Conservation (phyloP, 345 rosid species). For the Citrus glauca region DNA sequence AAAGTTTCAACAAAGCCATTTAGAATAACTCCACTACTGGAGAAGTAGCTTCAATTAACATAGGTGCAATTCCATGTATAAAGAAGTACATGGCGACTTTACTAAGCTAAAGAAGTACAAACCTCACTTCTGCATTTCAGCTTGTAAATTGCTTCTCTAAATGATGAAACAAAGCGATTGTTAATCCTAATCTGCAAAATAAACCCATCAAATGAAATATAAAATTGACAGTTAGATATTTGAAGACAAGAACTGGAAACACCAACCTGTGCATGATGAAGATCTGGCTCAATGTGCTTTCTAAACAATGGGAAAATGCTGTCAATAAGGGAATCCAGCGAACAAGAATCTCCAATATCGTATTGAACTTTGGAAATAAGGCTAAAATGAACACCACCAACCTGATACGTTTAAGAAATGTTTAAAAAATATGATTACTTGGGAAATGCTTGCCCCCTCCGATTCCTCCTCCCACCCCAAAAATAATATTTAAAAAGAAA, state of each 20-base stretch:
- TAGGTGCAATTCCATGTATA: not conserved
- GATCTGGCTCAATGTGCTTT: slow-evolving; percentile 98
- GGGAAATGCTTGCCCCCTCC: not conserved
- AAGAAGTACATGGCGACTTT: not conserved
- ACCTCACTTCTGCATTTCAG: slow-evolving; percentile 97
- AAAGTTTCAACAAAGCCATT: not conserved
- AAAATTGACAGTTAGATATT: slow-evolving; percentile 12
- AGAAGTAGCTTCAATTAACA: not conserved
- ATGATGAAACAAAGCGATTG: slow-evolving; percentile 96
- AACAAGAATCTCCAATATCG: slow-evolving; percentile 95
- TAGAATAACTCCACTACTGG: not conserved
- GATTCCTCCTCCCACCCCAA: not conserved
- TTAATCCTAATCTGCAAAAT: slow-evolving; percentile 92
- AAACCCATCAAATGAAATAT: slow-evolving; percentile 25
- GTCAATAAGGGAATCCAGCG: slow-evolving; percentile 90
- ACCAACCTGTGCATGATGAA: slow-evolving; percentile 98
- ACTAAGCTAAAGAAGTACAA: slow-evolving; percentile 25
- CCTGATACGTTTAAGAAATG: slow-evolving; percentile 41
- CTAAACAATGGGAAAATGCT: slow-evolving; percentile 97
- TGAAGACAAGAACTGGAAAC: slow-evolving; percentile 8
- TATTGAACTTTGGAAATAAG: slow-evolving; percentile 96
- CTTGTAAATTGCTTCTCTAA: slow-evolving; percentile 98
- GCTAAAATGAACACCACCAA: slow-evolving; percentile 99
- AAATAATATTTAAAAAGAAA: too few relatives aligned
- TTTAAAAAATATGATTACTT: slow-evolving; percentile 6